phyloP scores from a whole-genome alignment of 2,329 filamentous ascomycete species.

The Pseudocercospora pini-densiflorae region DNA sequence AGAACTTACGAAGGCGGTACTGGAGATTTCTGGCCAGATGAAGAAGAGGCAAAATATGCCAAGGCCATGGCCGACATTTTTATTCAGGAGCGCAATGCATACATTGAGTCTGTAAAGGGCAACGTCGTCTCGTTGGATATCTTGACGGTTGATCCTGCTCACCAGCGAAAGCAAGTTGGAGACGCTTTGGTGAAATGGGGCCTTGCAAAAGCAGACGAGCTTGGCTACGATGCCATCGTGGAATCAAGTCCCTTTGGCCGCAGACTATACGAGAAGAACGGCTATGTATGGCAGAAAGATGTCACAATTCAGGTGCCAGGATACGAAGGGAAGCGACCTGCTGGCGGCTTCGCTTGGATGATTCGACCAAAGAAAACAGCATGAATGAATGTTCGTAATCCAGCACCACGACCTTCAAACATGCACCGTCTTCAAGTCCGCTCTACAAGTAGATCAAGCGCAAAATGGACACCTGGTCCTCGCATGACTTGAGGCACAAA shows the following conservation, averaged over 20 bases:
- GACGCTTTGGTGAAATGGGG: constrained; percentile 38
- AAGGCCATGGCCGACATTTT: constrained; percentile 31
- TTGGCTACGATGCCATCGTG: constrained; percentile 36
- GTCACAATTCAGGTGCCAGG: constrained; percentile 25
- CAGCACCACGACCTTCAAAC: not conserved
- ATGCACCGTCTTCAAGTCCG: not conserved
- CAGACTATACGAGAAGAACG: constrained; percentile 39
- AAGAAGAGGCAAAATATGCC: constrained; percentile 29
- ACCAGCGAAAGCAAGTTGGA: constrained; percentile 36
- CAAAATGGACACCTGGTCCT: too few relatives aligned
- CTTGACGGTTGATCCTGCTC: constrained; percentile 35
- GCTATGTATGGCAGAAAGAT: constrained; percentile 37
- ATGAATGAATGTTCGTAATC: not conserved
- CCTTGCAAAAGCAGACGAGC: constrained; percentile 34
- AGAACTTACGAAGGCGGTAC: constrained; percentile 8
- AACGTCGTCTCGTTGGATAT: constrained; percentile 38
- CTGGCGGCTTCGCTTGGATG: constrained; percentile 35
- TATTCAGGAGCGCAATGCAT: constrained; percentile 28
- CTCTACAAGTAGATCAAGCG: not conserved
- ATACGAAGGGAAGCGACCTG: constrained; percentile 22
- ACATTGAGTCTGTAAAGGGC: constrained; percentile 30
- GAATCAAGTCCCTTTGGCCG: constrained; percentile 38
- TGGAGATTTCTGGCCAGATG: constrained; percentile 29
- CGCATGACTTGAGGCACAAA: too few relatives aligned
- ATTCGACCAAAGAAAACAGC: constrained; percentile 32